Percentiles rank a stretch among this genome's conserved stretches.
These are phyloP conservation scores for Tetragonia tetragonoides DNA, from an alignment of 148 eudicot genomes.

Conservation along the genomic window DNA sequence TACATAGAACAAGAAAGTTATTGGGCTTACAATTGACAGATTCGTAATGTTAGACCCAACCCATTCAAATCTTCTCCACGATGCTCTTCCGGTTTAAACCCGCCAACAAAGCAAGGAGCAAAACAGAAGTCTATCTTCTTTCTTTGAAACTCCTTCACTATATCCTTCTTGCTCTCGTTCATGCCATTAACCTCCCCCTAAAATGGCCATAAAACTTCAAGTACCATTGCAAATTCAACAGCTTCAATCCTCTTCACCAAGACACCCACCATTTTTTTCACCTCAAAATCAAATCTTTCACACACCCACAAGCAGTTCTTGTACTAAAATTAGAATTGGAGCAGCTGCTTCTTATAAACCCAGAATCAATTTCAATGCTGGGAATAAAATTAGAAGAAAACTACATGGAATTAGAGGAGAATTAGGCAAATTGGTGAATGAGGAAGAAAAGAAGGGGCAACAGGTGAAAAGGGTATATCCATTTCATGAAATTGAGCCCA, in stretches of 20 bases:
- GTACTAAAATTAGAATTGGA: slow-evolving; percentile 8
- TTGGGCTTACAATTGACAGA: not conserved
- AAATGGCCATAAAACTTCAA: slow-evolving; percentile 31
- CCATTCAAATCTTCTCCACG: not conserved
- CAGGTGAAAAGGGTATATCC: slow-evolving; percentile 63
- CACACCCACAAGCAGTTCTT: slow-evolving; percentile 13
- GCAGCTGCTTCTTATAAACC: slow-evolving; percentile 5
- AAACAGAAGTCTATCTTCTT: slow-evolving; percentile 20
- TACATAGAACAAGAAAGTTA: not conserved
- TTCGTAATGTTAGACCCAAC: not conserved
- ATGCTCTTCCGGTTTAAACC: slow-evolving; percentile 4
- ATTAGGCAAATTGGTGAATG: slow-evolving; percentile 10
- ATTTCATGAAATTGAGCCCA: slow-evolving; percentile 76
- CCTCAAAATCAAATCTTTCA: slow-evolving; percentile 22
- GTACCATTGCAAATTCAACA: slow-evolving; percentile 15
- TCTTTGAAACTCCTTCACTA: slow-evolving; percentile 24
- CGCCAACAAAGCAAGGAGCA: not conserved
- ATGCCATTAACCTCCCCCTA: not conserved
- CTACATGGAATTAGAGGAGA: slow-evolving; percentile 24
- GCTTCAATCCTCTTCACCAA: not conserved
- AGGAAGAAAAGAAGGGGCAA: slow-evolving; percentile 23
- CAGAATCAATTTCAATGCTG: slow-evolving; percentile 9
- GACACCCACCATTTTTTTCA: slow-evolving; percentile 8
- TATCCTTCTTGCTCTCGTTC: not conserved
- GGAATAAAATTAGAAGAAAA: slow-evolving; percentile 14